Conservation (phyloP, 2,329 filamentous ascomycete species). For the Pseudomassariella vexata region DNA sequence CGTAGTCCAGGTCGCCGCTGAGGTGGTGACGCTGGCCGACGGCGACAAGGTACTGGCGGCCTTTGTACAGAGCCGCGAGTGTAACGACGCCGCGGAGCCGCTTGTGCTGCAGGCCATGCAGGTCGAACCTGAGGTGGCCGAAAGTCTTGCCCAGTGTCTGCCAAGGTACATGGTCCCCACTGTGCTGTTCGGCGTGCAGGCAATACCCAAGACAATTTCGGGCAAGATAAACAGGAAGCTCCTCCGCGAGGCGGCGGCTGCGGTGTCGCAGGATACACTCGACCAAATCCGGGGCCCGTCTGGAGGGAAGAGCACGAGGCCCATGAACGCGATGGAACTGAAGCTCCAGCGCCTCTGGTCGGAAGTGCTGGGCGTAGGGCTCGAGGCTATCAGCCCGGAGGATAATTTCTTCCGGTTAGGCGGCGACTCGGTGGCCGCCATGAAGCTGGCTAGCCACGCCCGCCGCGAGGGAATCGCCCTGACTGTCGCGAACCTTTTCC, state of each 20-base stretch:
- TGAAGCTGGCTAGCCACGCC: constrained; percentile 20
- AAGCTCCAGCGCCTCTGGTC: not conserved
- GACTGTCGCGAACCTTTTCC: constrained; percentile 18
- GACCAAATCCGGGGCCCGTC: not conserved
- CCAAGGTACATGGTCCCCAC: constrained; percentile 3
- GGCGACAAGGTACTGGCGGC: no score
- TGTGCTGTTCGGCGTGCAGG: not conserved
- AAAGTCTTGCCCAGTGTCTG: no score
- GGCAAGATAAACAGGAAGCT: constrained; percentile 3
- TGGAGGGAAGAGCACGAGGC: constrained; percentile 1
- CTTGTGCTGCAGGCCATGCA: no score
- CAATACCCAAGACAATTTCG: constrained; percentile 4
- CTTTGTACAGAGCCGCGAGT: no score
- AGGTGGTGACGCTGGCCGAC: not conserved
- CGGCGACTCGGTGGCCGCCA: constrained; percentile 2
- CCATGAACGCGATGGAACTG: not conserved
- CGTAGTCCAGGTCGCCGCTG: not conserved
- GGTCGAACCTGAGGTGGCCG: no score
- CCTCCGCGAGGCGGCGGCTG: constrained; percentile 1
- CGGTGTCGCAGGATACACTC: constrained; percentile 1
- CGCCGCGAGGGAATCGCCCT: constrained; percentile 14
- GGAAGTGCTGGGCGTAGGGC: not conserved
- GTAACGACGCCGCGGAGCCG: no score
- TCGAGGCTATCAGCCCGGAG: not conserved
- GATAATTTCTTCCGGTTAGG: not conserved